Conservation (phyloP, 257 asterid genomes). For the Coffea eugenioides region DNA sequence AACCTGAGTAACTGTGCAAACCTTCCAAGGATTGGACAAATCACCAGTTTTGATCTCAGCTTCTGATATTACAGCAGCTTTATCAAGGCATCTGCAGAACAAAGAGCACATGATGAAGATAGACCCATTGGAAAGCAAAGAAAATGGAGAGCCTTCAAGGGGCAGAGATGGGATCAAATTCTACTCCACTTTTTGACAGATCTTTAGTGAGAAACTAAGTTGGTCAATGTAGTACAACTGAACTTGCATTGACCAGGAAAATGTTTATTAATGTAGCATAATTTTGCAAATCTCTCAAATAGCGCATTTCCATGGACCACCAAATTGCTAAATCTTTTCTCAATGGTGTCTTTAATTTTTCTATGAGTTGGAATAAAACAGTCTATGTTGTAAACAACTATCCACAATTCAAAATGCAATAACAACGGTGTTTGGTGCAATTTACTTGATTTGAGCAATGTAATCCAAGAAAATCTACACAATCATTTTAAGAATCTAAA, state of each 20-base stretch:
- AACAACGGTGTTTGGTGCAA: not conserved
- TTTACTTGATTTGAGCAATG: not conserved
- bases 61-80: constrained; percentile 63
- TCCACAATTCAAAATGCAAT: not conserved
- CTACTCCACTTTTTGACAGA: not conserved
- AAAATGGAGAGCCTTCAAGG: not conserved
- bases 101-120: not conserved
- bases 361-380: not conserved
- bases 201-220: not conserved
- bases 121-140: not conserved
- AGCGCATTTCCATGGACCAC: not conserved
- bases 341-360: not conserved
- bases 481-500: not conserved
- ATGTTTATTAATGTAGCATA: not conserved
- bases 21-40: constrained; percentile 69
- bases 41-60: constrained; percentile 49
- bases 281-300: not conserved
- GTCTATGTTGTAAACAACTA: not conserved
- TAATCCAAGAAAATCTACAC: not conserved
- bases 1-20: constrained; percentile 88
- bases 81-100: constrained; percentile 75
- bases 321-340: not conserved
- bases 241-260: not conserved
- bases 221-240: not conserved
- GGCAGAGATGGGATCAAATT: not conserved